Evolutionary conservation across 345 rosid genomes (phyloP).

Genomic region (Clarkia xantiana): DNA sequence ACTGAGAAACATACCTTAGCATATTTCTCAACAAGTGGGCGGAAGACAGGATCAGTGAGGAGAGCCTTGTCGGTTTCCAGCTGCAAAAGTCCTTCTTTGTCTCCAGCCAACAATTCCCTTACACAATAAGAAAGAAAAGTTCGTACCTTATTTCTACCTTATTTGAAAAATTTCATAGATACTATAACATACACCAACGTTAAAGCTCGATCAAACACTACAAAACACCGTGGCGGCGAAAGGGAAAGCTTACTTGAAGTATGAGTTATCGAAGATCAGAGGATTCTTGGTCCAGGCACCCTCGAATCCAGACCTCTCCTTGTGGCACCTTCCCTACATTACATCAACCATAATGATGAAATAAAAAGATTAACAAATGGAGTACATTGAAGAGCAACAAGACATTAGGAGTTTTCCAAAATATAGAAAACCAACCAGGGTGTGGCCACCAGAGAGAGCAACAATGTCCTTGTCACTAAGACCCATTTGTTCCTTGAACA

Average conservation of each 20-base stretch:
- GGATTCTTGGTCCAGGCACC: constrained; percentile 91
- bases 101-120: constrained; percentile 80
- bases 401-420: neutral
- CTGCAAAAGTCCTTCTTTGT: constrained; percentile 79
- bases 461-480: constrained; percentile 83
- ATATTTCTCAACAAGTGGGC: constrained; percentile 70
- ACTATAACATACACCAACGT: neutral
- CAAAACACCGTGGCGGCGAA: neutral
- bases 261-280: constrained; percentile 76
- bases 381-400: neutral
- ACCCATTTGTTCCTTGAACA: constrained; percentile 65
- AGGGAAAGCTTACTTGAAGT: constrained; percentile 49
- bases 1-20: constrained; percentile 35
- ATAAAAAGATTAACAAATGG: neutral
- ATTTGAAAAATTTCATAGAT: too few relatives aligned
- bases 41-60: constrained; percentile 64
- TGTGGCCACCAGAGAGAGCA: constrained; percentile 89
- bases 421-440: constrained; percentile 40
- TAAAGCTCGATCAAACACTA: neutral
- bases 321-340: constrained; percentile 77
- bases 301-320: constrained; percentile 93
- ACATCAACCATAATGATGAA: neutral
- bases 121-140: neutral
- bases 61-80: constrained; percentile 78
- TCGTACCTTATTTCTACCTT: too few relatives aligned